Percentiles rank a stretch among this genome's conserved stretches.
Conservation (phyloP, 176 grass and related monocot species). For the Ampelocalamus luodianensis region DNA sequence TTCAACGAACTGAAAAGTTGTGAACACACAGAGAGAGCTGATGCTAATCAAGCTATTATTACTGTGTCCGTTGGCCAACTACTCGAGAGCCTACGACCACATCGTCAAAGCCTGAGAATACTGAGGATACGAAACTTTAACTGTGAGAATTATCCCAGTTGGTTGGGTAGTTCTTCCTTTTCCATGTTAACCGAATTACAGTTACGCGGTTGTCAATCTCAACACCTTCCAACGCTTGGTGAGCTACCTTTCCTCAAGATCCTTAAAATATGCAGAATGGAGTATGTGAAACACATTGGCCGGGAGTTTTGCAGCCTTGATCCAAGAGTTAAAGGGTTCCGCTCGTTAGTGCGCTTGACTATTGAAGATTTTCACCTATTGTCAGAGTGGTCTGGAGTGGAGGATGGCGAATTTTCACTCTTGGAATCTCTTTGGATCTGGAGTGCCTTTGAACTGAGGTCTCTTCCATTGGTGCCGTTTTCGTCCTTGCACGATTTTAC, state of each 20-base stretch:
- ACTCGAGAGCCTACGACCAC: conserved; percentile 7
- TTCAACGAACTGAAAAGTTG: neutral
- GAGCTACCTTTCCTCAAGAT: conserved; percentile 14
- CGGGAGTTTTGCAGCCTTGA: conserved; percentile 26
- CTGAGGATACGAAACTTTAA: neutral
- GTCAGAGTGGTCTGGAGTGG: neutral
- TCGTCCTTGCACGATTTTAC: neutral
- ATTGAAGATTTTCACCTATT: neutral
- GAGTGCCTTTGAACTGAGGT: conserved; percentile 22
- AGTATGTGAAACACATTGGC: neutral
- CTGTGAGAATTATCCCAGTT: conserved; percentile 13
- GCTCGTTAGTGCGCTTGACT: neutral
- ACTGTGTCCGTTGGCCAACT: neutral
- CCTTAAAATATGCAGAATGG: neutral
- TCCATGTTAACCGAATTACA: neutral
- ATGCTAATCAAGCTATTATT: neutral
- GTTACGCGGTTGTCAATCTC: neutral
- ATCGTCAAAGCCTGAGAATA: conserved; percentile 2
- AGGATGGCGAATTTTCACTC: conserved; percentile 6
- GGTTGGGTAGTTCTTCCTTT: conserved; percentile 30
- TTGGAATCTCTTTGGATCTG: neutral
- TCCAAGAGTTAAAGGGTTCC: conserved; percentile 23
- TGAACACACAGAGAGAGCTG: neutral
- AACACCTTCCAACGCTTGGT: conserved; percentile 24
- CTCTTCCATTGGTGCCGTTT: conserved; percentile 7